phyloP scores from a whole-genome alignment of 371 early-diverging fungal genomes.

The Mortierella sp. region DNA sequence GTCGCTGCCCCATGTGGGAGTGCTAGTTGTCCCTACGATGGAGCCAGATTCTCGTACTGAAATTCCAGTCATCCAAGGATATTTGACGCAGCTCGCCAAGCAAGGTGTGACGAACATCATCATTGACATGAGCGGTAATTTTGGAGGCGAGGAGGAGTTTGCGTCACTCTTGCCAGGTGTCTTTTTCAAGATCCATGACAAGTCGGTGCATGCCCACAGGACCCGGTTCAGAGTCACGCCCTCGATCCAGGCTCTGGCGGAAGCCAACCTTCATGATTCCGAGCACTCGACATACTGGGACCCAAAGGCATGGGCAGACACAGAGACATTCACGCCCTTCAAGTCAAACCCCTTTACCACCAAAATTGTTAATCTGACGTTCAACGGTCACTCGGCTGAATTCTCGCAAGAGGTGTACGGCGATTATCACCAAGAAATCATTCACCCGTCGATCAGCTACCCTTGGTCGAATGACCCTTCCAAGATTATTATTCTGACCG shows the following conservation, averaged over 20 bases:
- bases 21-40: conserved; percentile 13
- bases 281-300: conserved; percentile 7
- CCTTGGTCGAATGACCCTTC: conserved; percentile 21
- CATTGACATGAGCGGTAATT: conserved; percentile 19
- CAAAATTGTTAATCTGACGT: not conserved
- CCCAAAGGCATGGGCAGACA: not conserved
- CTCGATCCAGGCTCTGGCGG: conserved; percentile 1
- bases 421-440: not conserved
- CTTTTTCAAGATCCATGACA: conserved; percentile 16
- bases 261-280: not conserved
- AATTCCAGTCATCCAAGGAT: not conserved
- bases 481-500: conserved; percentile 25
- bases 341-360: conserved; percentile 1
- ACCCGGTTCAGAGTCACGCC: conserved; percentile 14
- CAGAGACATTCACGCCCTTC: not conserved
- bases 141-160: conserved; percentile 10
- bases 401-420: conserved; percentile 9
- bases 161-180: conserved; percentile 8
- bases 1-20: conserved; percentile 15
- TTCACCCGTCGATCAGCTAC: not conserved
- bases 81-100: not conserved
- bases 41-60: not conserved
- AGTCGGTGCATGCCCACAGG: not conserved
- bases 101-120: conserved; percentile 20
- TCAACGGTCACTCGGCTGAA: conserved; percentile 7